Evolutionary conservation across 257 asterid species (phyloP), one percentile per base, ranked within the genome.

Genomic region (Coffea canephora): DNA sequence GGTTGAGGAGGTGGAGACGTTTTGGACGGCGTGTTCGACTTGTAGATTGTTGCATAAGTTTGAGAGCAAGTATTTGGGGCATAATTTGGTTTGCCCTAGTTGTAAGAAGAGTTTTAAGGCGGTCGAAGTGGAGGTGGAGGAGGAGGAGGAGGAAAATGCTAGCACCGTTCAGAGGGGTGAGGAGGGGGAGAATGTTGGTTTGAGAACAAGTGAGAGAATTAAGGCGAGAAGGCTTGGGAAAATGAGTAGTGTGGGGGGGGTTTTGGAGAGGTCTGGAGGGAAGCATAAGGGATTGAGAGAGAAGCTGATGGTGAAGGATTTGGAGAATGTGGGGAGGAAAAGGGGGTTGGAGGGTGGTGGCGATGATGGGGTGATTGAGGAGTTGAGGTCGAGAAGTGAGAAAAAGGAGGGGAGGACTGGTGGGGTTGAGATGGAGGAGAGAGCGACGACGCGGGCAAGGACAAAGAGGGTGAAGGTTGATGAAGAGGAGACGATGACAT

Each of bases 31-130:
- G 1, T 95, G 98, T 81, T 89, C 90, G 49, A 73, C 76, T 69
- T 95, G 98, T 78, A 79, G 89, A 71, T 79, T 86, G 88, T 55
- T 89, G 84, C 93, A 93, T 85, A 86, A 91, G 89, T 91, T 91
- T 76, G 94, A 89, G 76, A 90, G 85, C 80, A 90, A 87, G 87
- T 93, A 91, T 88, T 50, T 91, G 78, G 97, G 93, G 86, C 94
- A 89, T 66, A 84, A 83, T 86, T 91, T 95, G 92, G 81, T 89
- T 69, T 95, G 98, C 71, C 89, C 94, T 62, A 83, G 84, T 48
- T 95, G 98, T 83, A 90, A 80, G 77, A 89, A 86, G 83, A 91
- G 90, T 73, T 95, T 93, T 73, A 76, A 84, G 86, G 98, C 98
- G 65, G 72, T 81, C 81, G 98, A 93, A 84, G 92, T 85, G 52